phyloP scores from a whole-genome alignment of 2,329 filamentous ascomycete genomes.

The Phaeosphaeriaceae sp. region DNA sequence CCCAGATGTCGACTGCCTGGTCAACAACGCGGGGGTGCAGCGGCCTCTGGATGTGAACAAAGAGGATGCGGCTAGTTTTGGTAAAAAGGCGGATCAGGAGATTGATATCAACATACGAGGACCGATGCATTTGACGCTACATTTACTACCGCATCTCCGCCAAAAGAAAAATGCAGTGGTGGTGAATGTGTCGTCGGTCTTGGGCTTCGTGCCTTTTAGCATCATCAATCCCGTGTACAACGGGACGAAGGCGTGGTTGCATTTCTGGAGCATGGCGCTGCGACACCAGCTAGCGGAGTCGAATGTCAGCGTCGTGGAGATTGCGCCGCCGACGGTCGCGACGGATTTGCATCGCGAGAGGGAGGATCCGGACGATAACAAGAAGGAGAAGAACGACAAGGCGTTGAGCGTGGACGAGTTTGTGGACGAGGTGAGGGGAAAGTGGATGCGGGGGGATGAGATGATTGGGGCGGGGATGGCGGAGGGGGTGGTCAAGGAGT shows the following conservation, averaged over 20 bases:
- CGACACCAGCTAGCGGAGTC: conserved; percentile 57
- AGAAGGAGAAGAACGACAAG: conserved; percentile 63
- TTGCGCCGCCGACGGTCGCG: conserved; percentile 62
- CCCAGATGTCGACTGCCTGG: conserved; percentile 63
- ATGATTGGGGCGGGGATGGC: conserved; percentile 58
- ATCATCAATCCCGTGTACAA: conserved; percentile 67
- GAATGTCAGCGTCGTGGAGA: conserved; percentile 60
- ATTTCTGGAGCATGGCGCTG: conserved; percentile 64
- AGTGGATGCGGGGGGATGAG: conserved; percentile 57
- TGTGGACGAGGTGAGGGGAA: conserved; percentile 55
- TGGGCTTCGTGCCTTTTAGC: conserved; percentile 61
- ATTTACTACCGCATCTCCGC: conserved; percentile 59
- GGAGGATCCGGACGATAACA: conserved; percentile 64
- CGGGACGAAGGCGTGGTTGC: conserved; percentile 65
- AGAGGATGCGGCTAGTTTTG: conserved; percentile 49
- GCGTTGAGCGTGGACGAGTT: conserved; percentile 62
- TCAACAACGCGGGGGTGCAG: conserved; percentile 68
- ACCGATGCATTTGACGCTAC: conserved; percentile 62
- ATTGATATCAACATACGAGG: conserved; percentile 66
- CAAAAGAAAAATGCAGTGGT: conserved; percentile 52
- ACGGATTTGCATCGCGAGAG: conserved; percentile 65
- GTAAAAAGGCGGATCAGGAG: conserved; percentile 62
- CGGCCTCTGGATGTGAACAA: conserved; percentile 58
- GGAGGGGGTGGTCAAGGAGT: conserved; percentile 51
- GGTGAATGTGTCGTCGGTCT: conserved; percentile 62